These are phyloP conservation scores for Kuraishia borneana DNA, from an alignment of 805 yeast species.

Conservation along the genomic window DNA sequence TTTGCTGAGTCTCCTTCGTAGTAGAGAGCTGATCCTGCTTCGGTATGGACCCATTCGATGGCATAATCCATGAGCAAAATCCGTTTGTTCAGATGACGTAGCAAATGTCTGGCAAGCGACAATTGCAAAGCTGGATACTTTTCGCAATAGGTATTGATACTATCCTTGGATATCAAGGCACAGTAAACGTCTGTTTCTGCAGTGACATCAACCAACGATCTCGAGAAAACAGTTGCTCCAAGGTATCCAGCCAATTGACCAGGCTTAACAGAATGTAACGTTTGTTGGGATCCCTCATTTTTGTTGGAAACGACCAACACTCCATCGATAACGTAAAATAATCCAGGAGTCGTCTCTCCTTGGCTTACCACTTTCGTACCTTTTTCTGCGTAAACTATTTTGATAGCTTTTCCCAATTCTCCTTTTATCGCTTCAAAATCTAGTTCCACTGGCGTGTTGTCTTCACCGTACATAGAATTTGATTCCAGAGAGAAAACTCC, in stretches of 20 bases:
- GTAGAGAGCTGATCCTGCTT: conserved; percentile 76
- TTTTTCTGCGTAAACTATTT: conserved; percentile 39
- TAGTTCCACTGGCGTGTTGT: background rate
- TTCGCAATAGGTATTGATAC: conserved; percentile 59
- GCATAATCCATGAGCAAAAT: conserved; percentile 79
- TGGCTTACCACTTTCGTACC: conserved; percentile 52
- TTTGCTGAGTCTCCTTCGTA: conserved; percentile 81
- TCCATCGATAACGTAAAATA: conserved; percentile 77
- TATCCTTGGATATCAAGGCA: conserved; percentile 57
- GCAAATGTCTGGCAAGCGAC: conserved; percentile 65
- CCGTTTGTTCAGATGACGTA: conserved; percentile 53
- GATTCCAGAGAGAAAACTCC: background rate
- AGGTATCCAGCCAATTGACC: conserved; percentile 88
- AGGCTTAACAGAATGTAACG: conserved; percentile 45
- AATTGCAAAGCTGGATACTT: conserved; percentile 66
- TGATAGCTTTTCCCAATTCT: conserved; percentile 50
- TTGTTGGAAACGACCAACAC: conserved; percentile 47
- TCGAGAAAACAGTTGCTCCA: conserved; percentile 68
- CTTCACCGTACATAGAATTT: background rate
- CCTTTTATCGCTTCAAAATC: conserved; percentile 40
- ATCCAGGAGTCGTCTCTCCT: conserved; percentile 58
- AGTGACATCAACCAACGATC: conserved; percentile 61
- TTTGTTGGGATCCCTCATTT: conserved; percentile 24
- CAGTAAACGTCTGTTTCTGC: conserved; percentile 55
- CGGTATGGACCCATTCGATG: conserved; percentile 85